Evolutionary conservation across 2,329 filamentous ascomycete genomes (phyloP).

Genomic region (Aspergillus sp.): DNA sequence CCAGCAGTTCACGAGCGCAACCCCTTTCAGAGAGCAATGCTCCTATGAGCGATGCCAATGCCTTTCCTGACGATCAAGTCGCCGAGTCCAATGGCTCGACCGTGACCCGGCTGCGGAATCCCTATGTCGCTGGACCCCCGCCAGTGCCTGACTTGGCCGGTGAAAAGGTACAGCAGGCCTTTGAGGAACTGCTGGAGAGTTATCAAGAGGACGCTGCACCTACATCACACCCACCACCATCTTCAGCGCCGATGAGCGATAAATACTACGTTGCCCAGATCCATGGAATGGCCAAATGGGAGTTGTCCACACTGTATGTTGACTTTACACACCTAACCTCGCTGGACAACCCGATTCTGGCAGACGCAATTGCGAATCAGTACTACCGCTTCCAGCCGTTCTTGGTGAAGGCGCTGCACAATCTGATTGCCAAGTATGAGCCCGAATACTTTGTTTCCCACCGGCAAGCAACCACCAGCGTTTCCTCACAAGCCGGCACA

Average conservation of each 20-base stretch:
- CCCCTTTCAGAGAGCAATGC: slow-evolving; percentile 56
- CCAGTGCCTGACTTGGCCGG: slow-evolving; percentile 64
- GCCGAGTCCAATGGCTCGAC: slow-evolving; percentile 59
- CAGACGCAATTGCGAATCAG: slow-evolving; percentile 82
- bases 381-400: slow-evolving; percentile 97
- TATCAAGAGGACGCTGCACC: slow-evolving; percentile 62
- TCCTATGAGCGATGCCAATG: slow-evolving; percentile 60
- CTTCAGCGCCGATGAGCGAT: slow-evolving; percentile 60
- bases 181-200: slow-evolving; percentile 67
- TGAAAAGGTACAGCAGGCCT: slow-evolving; percentile 65
- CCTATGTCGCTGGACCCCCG: slow-evolving; percentile 58
- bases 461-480: slow-evolving; percentile 68
- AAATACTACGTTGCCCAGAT: slow-evolving; percentile 72
- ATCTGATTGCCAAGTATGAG: slow-evolving; percentile 92
- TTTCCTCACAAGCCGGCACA: slow-evolving; percentile 70
- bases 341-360: slow-evolving; percentile 78
- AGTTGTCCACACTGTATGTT: slow-evolving; percentile 68
- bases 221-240: slow-evolving; percentile 56
- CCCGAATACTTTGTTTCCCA: slow-evolving; percentile 93
- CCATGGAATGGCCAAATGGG: slow-evolving; percentile 64
- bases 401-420: slow-evolving; percentile 84
- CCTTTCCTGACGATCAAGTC: slow-evolving; percentile 65
- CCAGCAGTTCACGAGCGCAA: slow-evolving; percentile 59
- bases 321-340: slow-evolving; percentile 77
- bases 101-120: slow-evolving; percentile 52